These are phyloP conservation scores for Monilinia fructicola DNA, from an alignment of 2,329 filamentous ascomycete genomes.

Conservation along the genomic window DNA sequence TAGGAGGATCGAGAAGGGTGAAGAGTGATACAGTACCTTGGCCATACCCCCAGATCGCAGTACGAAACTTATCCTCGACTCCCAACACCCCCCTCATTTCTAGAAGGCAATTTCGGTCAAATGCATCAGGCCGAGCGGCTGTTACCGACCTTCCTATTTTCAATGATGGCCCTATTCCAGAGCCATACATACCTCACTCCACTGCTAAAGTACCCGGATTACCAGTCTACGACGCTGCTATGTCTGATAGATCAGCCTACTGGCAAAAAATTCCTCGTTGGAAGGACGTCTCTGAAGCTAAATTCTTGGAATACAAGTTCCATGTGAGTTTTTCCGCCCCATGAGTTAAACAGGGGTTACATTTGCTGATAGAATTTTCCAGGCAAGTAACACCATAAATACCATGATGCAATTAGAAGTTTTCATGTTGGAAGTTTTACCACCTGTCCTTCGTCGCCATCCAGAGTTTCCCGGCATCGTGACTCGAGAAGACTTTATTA, in stretches of 20 bases:
- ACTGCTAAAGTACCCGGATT: slow-evolving; percentile 14
- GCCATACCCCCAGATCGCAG: neutral
- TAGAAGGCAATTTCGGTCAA: slow-evolving; percentile 20
- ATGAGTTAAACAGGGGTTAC: neutral
- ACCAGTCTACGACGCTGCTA: slow-evolving; percentile 9
- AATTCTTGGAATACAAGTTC: slow-evolving; percentile 56
- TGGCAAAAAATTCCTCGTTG: slow-evolving; percentile 53
- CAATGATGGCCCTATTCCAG: slow-evolving; percentile 12
- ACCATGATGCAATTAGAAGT: slow-evolving; percentile 41
- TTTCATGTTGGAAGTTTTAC: slow-evolving; percentile 53
- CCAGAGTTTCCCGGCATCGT: slow-evolving; percentile 42
- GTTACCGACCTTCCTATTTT: slow-evolving; percentile 15
- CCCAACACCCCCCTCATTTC: slow-evolving; percentile 15
- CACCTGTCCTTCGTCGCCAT: slow-evolving; percentile 48
- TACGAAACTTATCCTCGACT: slow-evolving; percentile 6
- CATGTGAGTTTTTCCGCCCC: slow-evolving; percentile 47
- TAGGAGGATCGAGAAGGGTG: slow-evolving; percentile 8
- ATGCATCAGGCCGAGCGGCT: slow-evolving; percentile 22
- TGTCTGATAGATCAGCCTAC: slow-evolving; percentile 42
- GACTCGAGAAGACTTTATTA: slow-evolving; percentile 53
- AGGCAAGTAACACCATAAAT: slow-evolving; percentile 12
- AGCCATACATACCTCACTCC: slow-evolving; percentile 8
- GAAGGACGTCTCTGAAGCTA: slow-evolving; percentile 47
- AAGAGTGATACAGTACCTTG: slow-evolving; percentile 15
- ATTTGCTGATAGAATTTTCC: neutral